Base-by-base conservation (phyloP, 768 basidiomycete species). In the Pulveroboletus sp. region DNA sequence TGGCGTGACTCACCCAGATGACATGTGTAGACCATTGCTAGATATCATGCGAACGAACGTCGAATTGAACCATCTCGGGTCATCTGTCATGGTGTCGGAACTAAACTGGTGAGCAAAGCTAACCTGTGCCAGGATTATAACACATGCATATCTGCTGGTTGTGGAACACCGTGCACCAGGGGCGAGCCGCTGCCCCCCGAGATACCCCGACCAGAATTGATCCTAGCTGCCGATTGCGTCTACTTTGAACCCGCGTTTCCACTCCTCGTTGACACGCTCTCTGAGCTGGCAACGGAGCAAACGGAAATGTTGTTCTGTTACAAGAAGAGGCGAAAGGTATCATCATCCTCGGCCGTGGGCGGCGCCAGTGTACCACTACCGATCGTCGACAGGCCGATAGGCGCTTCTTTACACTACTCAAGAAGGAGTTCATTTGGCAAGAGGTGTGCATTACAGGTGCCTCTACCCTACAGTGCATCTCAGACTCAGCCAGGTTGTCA, bases 161-260 rank as follows among this genome's bases (percentile, higher is more conserved):
- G 39, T 39, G 51, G 54, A 43, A 55, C 33, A 18, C 21, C 21
- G 21, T 21, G 21, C 21, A 21, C 33, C 50, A 91, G 89, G 93
- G 93, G 89, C 24, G 72, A 75, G 15, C 68, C 76, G 1, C 58
- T 83, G 31, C 81, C 86, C 8, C 27, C 57, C 8, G 54, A 57
- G 37, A 72, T 70, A 60, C 81, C 71, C 38, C 71, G 67, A 12
- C 78, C 83, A 6, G 82, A 89, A 60, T 46, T 95, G 24, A 77
- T 97, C 50, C 78, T 97, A 5, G 91, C 89, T 2, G 93, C 93
- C 1, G 93, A 97, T 62, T 97, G 93, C 58, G 93, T 97, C 8
- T 97, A 97, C 71, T 93, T 91, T 56, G 93, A 96, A 68, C 90
- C 92, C 11, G 83, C 90, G 0, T 97, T 96, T 60, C 86, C 92